phyloP scores from a whole-genome alignment of 495 filamentous ascomycete genomes.

The Sphaerosporella brunnea region DNA sequence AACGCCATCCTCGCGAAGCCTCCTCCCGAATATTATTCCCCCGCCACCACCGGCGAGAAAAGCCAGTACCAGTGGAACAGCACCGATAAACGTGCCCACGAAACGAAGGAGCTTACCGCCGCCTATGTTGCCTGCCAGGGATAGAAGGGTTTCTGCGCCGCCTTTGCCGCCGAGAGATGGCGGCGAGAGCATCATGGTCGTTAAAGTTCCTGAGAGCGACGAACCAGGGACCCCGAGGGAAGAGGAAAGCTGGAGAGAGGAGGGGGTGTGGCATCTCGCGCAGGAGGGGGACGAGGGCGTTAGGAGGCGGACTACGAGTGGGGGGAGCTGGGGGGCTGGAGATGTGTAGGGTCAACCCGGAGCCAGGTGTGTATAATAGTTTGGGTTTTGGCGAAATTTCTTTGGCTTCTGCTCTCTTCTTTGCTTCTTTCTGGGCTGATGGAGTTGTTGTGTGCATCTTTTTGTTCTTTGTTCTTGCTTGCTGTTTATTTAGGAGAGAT shows the following conservation, averaged over 20 bases:
- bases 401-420: too few species aligned
- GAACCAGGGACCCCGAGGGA: not conserved
- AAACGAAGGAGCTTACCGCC: constrained; percentile 43
- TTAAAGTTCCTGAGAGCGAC: constrained; percentile 39
- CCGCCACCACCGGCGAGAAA: constrained; percentile 35
- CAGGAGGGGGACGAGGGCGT: constrained; percentile 19
- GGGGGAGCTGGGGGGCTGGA: too few species aligned
- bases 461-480: too few species aligned
- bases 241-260: constrained; percentile 6
- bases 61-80: too few species aligned
- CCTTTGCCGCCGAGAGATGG: constrained; percentile 28
- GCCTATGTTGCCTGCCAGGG: constrained; percentile 26
- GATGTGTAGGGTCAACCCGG: too few species aligned
- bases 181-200: constrained; percentile 33
- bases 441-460: too few species aligned
- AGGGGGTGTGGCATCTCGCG: constrained; percentile 20
- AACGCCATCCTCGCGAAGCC: constrained; percentile 32
- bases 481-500: too few species aligned
- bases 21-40: constrained; percentile 48
- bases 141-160: constrained; percentile 29
- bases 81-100: constrained; percentile 29
- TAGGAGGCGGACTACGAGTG: not conserved
- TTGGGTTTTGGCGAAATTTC: too few species aligned
- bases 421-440: too few species aligned
- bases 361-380: too few species aligned